Evolutionary conservation across 805 yeast species (phyloP), one percentile per base, ranked within the genome.

Genomic region (Metschnikowia dekortorum): DNA sequence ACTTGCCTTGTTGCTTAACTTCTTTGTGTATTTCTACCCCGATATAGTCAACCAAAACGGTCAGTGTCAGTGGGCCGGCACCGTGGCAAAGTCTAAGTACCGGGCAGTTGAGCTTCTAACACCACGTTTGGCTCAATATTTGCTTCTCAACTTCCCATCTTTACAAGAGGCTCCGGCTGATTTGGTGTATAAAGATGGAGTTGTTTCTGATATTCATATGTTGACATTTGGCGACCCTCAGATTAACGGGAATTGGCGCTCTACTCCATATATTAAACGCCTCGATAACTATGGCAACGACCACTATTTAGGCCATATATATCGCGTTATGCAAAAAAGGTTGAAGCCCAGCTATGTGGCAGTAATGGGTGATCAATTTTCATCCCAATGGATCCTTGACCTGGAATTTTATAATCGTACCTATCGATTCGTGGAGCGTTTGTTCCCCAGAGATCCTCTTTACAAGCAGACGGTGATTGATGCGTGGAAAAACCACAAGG

Each of bases 161-260:
- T 46, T 61, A 13, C 60, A 54, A 33, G 59, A 52, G 35, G 50
- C 41, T 8, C 50, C 51, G 42, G 22, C 41, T 14, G 26, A 34
- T 5, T 16, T 44, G 7, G 50, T 52, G 4, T 45, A 55, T 39
- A 53, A 51, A 10, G 32, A 47, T 33, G 56, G 55, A n/a, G 29
- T 46, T 11, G 69, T 74, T 4, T 63, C 73, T 9, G 82, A 79
- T 57, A 78, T 91, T 46, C 81, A 81, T 54, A 67, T 94, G 67
- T 66, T 91, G 55, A 86, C 96, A 6, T 84, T 90, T 66, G 99
- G 98, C 6, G 99, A 94, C 62, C 99, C 99, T 0, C 99, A 94
- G 70, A 91, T 94, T 66, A 87, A 92, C 54, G 99, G 99, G 2
- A 81, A 84, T 58, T 83, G 89, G 86, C 80, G 78, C 7, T 70